phyloP scores from a whole-genome alignment of 805 yeast genomes.

The Isabelozyma rhagii region DNA sequence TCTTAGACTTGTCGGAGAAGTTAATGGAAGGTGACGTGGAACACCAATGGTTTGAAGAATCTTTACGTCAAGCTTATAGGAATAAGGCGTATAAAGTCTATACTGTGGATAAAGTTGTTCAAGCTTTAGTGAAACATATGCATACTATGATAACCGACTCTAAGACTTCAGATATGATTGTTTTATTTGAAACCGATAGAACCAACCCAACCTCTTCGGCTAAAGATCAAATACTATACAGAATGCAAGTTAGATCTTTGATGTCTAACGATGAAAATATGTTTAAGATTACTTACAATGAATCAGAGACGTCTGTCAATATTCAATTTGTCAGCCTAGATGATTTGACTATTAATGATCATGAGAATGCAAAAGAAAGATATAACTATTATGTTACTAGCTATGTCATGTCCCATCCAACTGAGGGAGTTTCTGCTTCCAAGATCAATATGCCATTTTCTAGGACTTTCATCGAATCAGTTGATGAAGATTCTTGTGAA shows the following conservation, averaged over 20 bases:
- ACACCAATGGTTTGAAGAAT: slow-evolving; percentile 92
- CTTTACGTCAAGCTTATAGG: slow-evolving; percentile 90
- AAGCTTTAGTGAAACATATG: slow-evolving; percentile 69
- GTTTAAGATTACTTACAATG: slow-evolving; percentile 81
- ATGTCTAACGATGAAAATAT: slow-evolving; percentile 84
- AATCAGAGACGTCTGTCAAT: slow-evolving; percentile 47
- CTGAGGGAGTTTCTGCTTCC: slow-evolving; percentile 87
- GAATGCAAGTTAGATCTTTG: slow-evolving; percentile 79
- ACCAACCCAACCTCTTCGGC: slow-evolving; percentile 62
- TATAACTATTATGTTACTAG: slow-evolving; percentile 95
- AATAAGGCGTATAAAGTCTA: slow-evolving; percentile 90
- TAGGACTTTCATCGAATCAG: slow-evolving; percentile 52
- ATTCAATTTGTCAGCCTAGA: slow-evolving; percentile 85
- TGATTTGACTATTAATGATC: slow-evolving; percentile 72
- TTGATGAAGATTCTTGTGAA: slow-evolving; percentile 54
- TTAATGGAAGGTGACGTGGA: slow-evolving; percentile 88
- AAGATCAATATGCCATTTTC: slow-evolving; percentile 78
- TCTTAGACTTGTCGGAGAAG: slow-evolving; percentile 69
- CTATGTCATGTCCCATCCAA: slow-evolving; percentile 91
- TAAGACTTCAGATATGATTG: slow-evolving; percentile 75
- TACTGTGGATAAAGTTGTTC: slow-evolving; percentile 90
- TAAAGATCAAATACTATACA: slow-evolving; percentile 83
- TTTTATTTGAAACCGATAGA: slow-evolving; percentile 82
- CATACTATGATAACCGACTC: slow-evolving; percentile 79
- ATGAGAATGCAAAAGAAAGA: slow-evolving; percentile 71